Percentiles rank a stretch among this genome's conserved stretches.
phyloP scores from a whole-genome alignment of 208 protist genomes.

The Leishmania gerbilli region DNA sequence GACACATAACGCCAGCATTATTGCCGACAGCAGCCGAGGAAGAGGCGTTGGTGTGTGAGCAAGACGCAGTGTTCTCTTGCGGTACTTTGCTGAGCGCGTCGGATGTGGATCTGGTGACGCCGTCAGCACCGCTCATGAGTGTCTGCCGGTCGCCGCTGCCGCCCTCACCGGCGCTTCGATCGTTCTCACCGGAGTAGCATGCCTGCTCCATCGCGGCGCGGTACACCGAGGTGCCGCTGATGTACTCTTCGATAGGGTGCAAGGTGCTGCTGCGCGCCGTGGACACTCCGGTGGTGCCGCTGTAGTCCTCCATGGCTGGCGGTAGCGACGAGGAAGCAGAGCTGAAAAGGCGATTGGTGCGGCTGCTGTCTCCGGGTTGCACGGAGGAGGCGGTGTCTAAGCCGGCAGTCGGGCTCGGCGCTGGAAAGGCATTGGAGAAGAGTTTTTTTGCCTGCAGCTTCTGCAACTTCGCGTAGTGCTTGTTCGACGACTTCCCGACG shows the following conservation, averaged over 20 bases:
- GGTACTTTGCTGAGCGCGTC: neutral
- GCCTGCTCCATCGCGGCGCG: slow-evolving; percentile 15
- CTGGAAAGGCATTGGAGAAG: slow-evolving; percentile 12
- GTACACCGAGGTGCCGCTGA: slow-evolving; percentile 53
- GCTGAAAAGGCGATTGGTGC: neutral
- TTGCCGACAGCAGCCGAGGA: neutral
- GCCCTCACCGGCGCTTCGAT: too few species aligned
- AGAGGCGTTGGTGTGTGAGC: neutral
- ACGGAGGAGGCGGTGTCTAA: neutral
- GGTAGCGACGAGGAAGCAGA: slow-evolving; percentile 12
- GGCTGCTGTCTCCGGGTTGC: neutral
- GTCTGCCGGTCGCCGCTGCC: neutral
- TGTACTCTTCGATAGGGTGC: slow-evolving; percentile 61
- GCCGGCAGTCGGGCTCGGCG: neutral
- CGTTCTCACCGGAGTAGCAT: too few species aligned
- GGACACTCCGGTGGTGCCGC: neutral
- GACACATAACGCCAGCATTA: neutral
- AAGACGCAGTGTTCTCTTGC: neutral
- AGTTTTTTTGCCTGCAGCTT: slow-evolving; percentile 43
- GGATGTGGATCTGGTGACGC: neutral
- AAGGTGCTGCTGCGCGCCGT: neutral
- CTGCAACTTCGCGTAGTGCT: slow-evolving; percentile 39
- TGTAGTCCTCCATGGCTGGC: neutral
- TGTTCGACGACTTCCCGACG: slow-evolving; percentile 53
- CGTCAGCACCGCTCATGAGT: neutral